phyloP scores from a whole-genome alignment of 139 green algal genomes.

The Chlorella sorokiniana region DNA sequence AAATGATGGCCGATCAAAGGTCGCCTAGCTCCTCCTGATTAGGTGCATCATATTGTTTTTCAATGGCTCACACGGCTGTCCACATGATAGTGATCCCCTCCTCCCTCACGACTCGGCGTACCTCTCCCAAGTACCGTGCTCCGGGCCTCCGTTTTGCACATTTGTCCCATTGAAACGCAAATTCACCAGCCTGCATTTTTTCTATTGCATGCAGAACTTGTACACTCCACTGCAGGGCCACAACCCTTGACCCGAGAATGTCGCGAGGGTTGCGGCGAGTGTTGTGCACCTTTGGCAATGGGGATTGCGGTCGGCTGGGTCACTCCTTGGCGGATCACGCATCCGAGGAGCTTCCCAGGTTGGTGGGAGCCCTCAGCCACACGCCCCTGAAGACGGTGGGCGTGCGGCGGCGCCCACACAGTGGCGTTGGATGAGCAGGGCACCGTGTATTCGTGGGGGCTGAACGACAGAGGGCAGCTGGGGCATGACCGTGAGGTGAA shows the following conservation, averaged over 20 bases:
- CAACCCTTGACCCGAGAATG: neutral
- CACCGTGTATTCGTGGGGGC: conserved; percentile 66
- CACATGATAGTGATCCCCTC: neutral
- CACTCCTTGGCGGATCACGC: neutral
- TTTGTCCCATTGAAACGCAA: too few relatives aligned
- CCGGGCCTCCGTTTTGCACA: neutral
- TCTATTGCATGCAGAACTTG: neutral
- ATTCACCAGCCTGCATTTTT: too few relatives aligned
- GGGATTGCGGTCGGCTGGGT: conserved; percentile 42
- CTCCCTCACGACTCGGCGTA: neutral
- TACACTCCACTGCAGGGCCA: neutral
- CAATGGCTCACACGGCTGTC: neutral
- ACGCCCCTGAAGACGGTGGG: conserved; percentile 38
- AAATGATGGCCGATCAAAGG: neutral
- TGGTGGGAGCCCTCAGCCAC: conserved; percentile 36
- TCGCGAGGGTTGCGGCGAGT: conserved; percentile 18
- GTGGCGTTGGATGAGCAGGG: conserved; percentile 65
- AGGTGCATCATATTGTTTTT: too few relatives aligned
- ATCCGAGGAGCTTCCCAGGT: conserved; percentile 24
- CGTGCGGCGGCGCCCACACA: conserved; percentile 72
- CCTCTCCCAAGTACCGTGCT: neutral
- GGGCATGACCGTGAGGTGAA: conserved; percentile 34
- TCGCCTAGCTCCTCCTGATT: neutral
- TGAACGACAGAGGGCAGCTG: conserved; percentile 74
- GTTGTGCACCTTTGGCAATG: conserved; percentile 44